Percentiles rank a stretch among this genome's conserved stretches.
phyloP scores from a whole-genome alignment of 2,329 filamentous ascomycete genomes.

The Cordyceps cicadae region DNA sequence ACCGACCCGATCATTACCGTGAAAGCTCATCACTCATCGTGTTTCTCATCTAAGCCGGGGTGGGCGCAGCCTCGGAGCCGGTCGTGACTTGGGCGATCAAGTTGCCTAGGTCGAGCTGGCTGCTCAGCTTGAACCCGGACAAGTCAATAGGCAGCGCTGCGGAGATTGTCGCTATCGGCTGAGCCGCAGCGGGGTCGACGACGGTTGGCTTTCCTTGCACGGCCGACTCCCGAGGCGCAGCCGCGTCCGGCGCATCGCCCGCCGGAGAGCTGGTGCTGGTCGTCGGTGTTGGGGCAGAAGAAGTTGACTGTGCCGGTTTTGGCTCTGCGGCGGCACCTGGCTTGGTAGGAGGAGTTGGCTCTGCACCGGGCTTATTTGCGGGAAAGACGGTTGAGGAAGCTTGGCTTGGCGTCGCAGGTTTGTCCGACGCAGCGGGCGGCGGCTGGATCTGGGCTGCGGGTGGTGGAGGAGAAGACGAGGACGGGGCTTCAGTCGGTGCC shows the following conservation, averaged over 20 bases:
- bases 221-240: constrained; percentile 6
- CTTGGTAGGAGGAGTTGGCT: neutral
- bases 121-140: constrained; percentile 33
- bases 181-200: neutral
- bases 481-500: neutral
- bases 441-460: constrained; percentile 2
- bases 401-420: neutral
- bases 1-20: neutral
- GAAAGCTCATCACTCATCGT: neutral
- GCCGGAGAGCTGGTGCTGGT: constrained; percentile 9
- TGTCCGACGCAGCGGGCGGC: neutral
- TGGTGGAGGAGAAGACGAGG: neutral
- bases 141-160: constrained; percentile 28
- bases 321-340: neutral
- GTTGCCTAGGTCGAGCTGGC: constrained; percentile 36
- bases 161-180: constrained; percentile 3
- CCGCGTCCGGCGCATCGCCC: neutral
- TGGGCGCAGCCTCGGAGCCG: neutral
- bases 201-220: neutral
- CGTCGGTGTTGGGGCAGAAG: neutral
- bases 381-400: neutral
- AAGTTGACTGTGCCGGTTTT: neutral
- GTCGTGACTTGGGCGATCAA: constrained; percentile 17
- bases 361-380: neutral
- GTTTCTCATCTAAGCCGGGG: neutral